A percentile compares a stretch with the other conserved stretches of the same genome.
Conservation (phyloP, 2,329 filamentous ascomycete genomes). For the Clonostachys rhizophaga region DNA sequence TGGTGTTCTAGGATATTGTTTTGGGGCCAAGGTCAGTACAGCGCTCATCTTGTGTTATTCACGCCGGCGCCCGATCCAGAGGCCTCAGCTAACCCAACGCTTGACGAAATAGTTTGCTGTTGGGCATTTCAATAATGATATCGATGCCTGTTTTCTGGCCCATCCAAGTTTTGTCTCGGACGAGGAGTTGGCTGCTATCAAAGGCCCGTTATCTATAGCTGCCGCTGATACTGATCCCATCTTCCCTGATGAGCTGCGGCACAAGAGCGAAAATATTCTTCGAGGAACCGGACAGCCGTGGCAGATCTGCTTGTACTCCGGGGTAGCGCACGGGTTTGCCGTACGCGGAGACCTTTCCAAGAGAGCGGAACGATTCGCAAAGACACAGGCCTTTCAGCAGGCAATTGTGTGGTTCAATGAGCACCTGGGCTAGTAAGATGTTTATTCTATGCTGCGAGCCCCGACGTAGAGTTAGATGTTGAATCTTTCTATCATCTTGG, state of each 20-base stretch:
- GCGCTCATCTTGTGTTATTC: slow-evolving; percentile 19
- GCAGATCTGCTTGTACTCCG: slow-evolving; percentile 73
- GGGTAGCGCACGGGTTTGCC: slow-evolving; percentile 70
- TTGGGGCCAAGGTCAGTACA: slow-evolving; percentile 54
- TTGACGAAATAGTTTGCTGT: slow-evolving; percentile 49
- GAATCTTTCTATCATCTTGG: no score
- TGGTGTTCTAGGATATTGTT: slow-evolving; percentile 68
- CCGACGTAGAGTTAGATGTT: no score
- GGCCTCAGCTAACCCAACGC: background rate
- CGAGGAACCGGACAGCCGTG: slow-evolving; percentile 49
- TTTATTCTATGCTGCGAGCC: no score
- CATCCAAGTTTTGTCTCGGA: slow-evolving; percentile 73
- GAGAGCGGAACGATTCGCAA: slow-evolving; percentile 59
- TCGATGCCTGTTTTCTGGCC: slow-evolving; percentile 68
- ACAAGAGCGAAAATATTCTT: slow-evolving; percentile 61
- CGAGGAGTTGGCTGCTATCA: slow-evolving; percentile 61
- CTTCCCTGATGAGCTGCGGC: slow-evolving; percentile 59
- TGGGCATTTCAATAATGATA: slow-evolving; percentile 56
- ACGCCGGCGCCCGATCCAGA: slow-evolving; percentile 3
- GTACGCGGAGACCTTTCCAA: slow-evolving; percentile 61
- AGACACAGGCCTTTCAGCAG: slow-evolving; percentile 78
- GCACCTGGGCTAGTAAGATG: background rate
- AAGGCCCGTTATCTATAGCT: slow-evolving; percentile 64
- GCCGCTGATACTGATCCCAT: slow-evolving; percentile 61
- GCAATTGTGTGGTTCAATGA: slow-evolving; percentile 42